Evolutionary conservation across 257 asterid species (phyloP), one percentile per base, ranked within the genome.

Genomic region (Coffea eugenioides): DNA sequence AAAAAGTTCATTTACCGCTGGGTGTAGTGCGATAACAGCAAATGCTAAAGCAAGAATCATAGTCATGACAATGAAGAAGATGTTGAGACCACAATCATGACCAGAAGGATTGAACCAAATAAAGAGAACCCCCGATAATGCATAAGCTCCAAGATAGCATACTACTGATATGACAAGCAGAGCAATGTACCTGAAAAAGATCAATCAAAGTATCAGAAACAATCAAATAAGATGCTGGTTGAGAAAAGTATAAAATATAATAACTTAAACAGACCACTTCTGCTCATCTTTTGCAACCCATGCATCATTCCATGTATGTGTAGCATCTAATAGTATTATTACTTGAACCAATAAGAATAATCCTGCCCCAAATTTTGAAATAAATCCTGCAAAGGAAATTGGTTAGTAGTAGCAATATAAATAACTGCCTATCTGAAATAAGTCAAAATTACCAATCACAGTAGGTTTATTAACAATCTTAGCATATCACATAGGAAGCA

Each of bases 91-190:
- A 82, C 98, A 94, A 80, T 94, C 97, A 1, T 91, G 87, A 39
- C 98, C 99, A 31, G 95, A 88, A 46, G 99, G 99, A 88, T 96
- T 94, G 95, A 94, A 96, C 98, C 98, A 96, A 69, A 96, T 94
- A 92, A 96, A 94, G 14, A 96, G 88, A 80, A 94, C n/a, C 65
- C 97, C 98, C 0, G 94, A 86, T 69, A 91, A 74, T 27, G 92
- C 79, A 83, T 88, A 94, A 49, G 98, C 84, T 59, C 87, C 94
- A 77, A 96, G 80, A 86, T 94, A 96, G 91, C 99, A 96, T 16
- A 66, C 88, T 59, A 89, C 87, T 4, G 99, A 94, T 71, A 96
- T 85, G 51, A 79, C 97, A 75, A 96, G 97, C 57, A 96, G 83
- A 46, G 97, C 98, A 41, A 92, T 70, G 61, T 91, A 93, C 99